phyloP scores from a whole-genome alignment of 306 rosid genomes.

The Vicia villosa region DNA sequence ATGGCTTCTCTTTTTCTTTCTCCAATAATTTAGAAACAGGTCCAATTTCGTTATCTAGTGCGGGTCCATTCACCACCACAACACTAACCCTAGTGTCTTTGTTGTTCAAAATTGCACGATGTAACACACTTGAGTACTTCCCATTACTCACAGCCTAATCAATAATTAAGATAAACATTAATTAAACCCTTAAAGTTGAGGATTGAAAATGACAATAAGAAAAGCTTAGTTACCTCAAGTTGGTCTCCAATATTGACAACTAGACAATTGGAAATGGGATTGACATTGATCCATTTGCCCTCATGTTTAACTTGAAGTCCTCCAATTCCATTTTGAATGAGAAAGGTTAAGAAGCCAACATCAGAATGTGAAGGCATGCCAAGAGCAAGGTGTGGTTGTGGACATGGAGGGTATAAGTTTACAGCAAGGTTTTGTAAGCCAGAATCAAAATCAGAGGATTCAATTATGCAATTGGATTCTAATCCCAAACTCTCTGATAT shows the following conservation, averaged over 20 bases:
- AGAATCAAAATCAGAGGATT: slow-evolving; percentile 42
- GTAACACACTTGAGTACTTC: slow-evolving; percentile 46
- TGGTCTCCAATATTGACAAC: slow-evolving; percentile 62
- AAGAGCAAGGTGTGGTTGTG: slow-evolving; percentile 63
- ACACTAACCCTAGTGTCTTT: slow-evolving; percentile 46
- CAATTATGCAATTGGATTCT: slow-evolving; percentile 38
- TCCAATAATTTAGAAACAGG: slow-evolving; percentile 42
- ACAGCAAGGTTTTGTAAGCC: slow-evolving; percentile 46
- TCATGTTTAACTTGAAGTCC: slow-evolving; percentile 68
- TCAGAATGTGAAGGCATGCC: slow-evolving; percentile 72
- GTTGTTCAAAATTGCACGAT: slow-evolving; percentile 50
- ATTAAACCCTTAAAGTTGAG: background rate
- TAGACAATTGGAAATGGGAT: slow-evolving; percentile 47
- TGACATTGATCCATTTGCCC: slow-evolving; percentile 61
- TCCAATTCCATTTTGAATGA: slow-evolving; percentile 55
- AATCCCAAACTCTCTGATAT: slow-evolving; percentile 62
- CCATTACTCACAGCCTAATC: slow-evolving; percentile 51
- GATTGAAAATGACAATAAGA: background rate
- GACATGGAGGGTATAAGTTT: slow-evolving; percentile 71
- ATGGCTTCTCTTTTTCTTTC: slow-evolving; percentile 39
- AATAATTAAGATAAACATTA: background rate
- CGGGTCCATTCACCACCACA: slow-evolving; percentile 49
- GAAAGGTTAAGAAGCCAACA: slow-evolving; percentile 52
- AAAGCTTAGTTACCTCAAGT: slow-evolving; percentile 48
- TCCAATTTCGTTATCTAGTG: slow-evolving; percentile 41